Conservation (phyloP, 768 basidiomycete species). For the Trametes gibbosa region DNA sequence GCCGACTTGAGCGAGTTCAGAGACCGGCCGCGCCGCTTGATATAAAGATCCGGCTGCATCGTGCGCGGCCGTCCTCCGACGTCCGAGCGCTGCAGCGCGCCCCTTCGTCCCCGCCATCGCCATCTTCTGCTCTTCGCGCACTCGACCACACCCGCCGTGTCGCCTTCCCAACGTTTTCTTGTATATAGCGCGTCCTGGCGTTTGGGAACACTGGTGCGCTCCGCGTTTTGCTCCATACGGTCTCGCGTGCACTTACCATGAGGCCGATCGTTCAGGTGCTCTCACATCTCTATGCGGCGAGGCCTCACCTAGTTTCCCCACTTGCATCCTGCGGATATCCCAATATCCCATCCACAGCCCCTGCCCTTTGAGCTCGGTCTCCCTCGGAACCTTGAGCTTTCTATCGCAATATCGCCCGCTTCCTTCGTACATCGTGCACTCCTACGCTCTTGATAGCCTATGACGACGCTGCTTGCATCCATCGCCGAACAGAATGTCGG, state of each 20-base stretch:
- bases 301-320: conserved; percentile 9
- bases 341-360: conserved; percentile 1
- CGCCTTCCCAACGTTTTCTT: conserved; percentile 8
- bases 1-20: conserved; percentile 9
- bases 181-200: conserved; percentile 1
- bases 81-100: conserved; percentile 15
- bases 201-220: conserved; percentile 14
- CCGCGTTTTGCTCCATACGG: not conserved
- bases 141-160: not conserved
- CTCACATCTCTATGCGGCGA: conserved; percentile 19
- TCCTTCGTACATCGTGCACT: conserved; percentile 2
- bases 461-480: conserved; percentile 17
- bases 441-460: not conserved
- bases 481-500: conserved; percentile 17
- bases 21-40: conserved; percentile 17
- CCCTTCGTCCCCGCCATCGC: conserved; percentile 6
- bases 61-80: conserved; percentile 23
- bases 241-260: conserved; percentile 21
- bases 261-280: conserved; percentile 18
- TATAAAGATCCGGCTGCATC: conserved; percentile 30
- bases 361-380: conserved; percentile 9
- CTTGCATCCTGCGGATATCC: conserved; percentile 7
- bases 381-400: conserved; percentile 12
- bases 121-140: not conserved
- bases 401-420: conserved; percentile 12